Evolutionary conservation across 192 early-diverging fungal genomes (phyloP).

Genomic region (Coemansia sp.): DNA sequence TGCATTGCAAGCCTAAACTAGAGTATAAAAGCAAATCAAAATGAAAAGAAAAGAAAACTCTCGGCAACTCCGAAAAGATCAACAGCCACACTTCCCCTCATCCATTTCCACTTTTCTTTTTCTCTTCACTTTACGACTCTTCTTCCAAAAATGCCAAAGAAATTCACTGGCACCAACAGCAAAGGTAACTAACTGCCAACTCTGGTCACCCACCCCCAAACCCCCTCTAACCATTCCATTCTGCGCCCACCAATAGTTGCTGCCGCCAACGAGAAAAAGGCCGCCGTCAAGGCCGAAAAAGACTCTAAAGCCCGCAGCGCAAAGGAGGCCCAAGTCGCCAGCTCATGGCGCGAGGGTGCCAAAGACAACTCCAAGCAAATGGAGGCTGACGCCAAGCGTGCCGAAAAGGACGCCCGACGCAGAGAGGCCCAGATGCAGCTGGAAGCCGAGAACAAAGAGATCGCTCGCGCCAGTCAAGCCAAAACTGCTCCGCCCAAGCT

Average conservation of each 20-base stretch:
- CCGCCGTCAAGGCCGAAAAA: conserved; percentile 62
- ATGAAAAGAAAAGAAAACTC: not conserved
- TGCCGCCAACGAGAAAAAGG: conserved; percentile 75
- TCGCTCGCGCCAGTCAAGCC: conserved; percentile 22
- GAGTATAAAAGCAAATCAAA: not conserved
- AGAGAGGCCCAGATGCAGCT: conserved; percentile 61
- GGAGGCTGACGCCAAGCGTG: conserved; percentile 57
- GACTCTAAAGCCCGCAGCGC: conserved; percentile 51
- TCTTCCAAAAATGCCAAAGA: conserved; percentile 50
- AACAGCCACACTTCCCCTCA: not conserved
- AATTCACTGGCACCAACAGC: conserved; percentile 55
- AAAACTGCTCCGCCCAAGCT: conserved; percentile 11
- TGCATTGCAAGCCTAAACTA: not conserved
- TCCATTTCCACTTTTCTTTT: not conserved
- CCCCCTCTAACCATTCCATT: not conserved
- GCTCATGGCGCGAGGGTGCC: conserved; percentile 64
- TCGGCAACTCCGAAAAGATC: not conserved
- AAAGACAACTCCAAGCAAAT: conserved; percentile 64
- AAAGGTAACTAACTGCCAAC: conserved; percentile 38
- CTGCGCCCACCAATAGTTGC: conserved; percentile 40
- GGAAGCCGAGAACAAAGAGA: conserved; percentile 58
- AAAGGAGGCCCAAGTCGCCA: conserved; percentile 59
- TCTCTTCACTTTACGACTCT: not conserved
- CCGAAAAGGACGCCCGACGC: conserved; percentile 54
- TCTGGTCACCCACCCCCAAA: not conserved